These are phyloP conservation scores for Dittrichia graveolens DNA, from an alignment of 129 eudicot species.

Conservation along the genomic window DNA sequence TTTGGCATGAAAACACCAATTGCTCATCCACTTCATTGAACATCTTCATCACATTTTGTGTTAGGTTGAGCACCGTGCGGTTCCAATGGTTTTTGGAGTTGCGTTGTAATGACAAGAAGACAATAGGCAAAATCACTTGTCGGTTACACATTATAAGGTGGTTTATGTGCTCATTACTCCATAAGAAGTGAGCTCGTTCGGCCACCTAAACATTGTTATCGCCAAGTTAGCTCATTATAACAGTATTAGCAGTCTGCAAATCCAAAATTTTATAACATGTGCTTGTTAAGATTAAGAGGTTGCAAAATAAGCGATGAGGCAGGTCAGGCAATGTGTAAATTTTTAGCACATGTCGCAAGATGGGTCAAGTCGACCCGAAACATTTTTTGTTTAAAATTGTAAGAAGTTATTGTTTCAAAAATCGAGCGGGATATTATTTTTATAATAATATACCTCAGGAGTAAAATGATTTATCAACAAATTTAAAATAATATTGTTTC, in stretches of 20 bases:
- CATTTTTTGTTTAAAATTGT: too few relatives aligned
- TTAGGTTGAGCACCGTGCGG: constrained; percentile 63
- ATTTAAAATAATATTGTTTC: too few relatives aligned
- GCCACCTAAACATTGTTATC: constrained; percentile 47
- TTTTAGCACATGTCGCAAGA: too few relatives aligned
- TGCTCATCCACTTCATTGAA: constrained; percentile 58
- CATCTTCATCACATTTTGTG: constrained; percentile 59
- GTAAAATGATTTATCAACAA: too few relatives aligned
- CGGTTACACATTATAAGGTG: constrained; percentile 57
- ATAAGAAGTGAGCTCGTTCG: constrained; percentile 63
- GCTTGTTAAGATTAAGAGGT: too few relatives aligned
- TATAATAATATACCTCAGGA: too few relatives aligned
- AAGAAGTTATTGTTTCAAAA: too few relatives aligned
- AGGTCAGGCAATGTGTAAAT: too few relatives aligned
- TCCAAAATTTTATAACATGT: too few relatives aligned
- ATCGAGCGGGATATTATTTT: too few relatives aligned
- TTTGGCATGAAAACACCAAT: constrained; percentile 52
- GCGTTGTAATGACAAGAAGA: constrained; percentile 57
- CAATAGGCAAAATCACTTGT: constrained; percentile 63
- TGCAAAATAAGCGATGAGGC: too few relatives aligned
- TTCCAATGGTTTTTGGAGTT: constrained; percentile 70
- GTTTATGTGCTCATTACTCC: constrained; percentile 66
- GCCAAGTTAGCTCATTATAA: neutral
- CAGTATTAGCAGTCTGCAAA: neutral
- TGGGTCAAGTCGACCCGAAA: too few relatives aligned